These are phyloP conservation scores for Babesia caballi DNA, from an alignment of 169 alveolate species.

Conservation along the genomic window DNA sequence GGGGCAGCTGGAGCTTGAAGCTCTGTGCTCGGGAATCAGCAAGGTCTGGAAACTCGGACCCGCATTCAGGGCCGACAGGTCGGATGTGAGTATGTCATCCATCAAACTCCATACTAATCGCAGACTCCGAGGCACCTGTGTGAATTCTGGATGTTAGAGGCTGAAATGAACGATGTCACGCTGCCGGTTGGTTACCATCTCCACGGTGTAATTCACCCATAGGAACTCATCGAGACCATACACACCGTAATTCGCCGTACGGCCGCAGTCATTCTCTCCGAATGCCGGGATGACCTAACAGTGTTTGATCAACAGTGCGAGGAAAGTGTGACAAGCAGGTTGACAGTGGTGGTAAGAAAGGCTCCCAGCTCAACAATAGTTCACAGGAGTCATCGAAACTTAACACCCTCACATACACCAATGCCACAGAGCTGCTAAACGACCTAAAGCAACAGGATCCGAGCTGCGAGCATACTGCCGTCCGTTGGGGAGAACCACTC, in stretches of 20 bases:
- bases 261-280: conserved; percentile 47
- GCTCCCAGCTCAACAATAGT: conserved; percentile 19
- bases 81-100: conserved; percentile 74
- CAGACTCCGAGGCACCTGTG: conserved; percentile 95
- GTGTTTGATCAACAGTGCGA: conserved; percentile 42
- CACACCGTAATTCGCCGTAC: conserved; percentile 54
- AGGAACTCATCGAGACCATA: conserved; percentile 63
- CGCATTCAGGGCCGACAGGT: conserved; percentile 98
- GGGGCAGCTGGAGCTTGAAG: conserved; percentile 95
- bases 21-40: conserved; percentile 90
- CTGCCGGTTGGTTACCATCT: conserved; percentile 81
- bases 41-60: conserved; percentile 97
- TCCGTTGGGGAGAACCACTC: conserved; percentile 77
- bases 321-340: conserved; percentile 15
- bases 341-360: conserved; percentile 25
- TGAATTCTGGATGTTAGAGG: conserved; percentile 99
- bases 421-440: conserved; percentile 64
- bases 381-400: conserved; percentile 25
- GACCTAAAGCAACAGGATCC: conserved; percentile 71
- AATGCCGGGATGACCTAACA: conserved; percentile 50
- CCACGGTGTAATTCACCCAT: not conserved
- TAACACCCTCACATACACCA: conserved; percentile 53
- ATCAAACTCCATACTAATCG: not conserved
- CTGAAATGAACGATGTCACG: conserved; percentile 80
- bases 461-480: conserved; percentile 60